Evolutionary conservation across 2,329 filamentous ascomycete genomes (phyloP), one percentile per base, ranked within the genome.

Genomic region (Calonectria fujianensis): DNA sequence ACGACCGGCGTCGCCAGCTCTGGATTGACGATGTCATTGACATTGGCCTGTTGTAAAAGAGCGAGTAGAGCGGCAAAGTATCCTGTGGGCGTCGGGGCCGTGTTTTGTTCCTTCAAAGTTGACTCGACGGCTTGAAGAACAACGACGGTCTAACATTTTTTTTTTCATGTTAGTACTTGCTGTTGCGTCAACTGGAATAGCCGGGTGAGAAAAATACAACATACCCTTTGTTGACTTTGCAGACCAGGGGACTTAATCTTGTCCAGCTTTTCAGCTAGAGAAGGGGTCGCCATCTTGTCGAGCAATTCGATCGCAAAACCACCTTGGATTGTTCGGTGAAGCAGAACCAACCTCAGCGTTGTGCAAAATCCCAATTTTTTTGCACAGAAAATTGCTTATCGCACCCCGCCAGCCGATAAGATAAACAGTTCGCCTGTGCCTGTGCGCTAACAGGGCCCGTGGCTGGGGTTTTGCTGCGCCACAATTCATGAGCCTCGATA

Each of bases 191-290:
- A 63, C 39, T 51, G 8, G 48, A 37, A 32, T 9, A 45, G 32
- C 18, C 57, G 45, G 16, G 65, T 39, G 37, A 48, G 14, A 48
- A 32, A 37, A 61, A n/a, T 31, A 16, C 51, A 75, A 70, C 88
- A 80, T 88, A 97, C 96, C 91, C 96, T 95, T 85, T 98, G 93
- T 87, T 98, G 96, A 85, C 95, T 98, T 86, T 98, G 95, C 82
- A 98, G 92, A 86, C 98, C 98, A 72, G 97, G 97, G 84, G 95
- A 97, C 87, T 97, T 95, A 86, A 98, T 98, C 91, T 97, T 98
- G 88, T 96, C 95, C 85, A 99, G 92, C 89, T 96, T 97, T 89
- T 98, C 96, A 85, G 94, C 93, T 82, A 98, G 83, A 82, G 80
- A 81, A 82, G 78, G 79, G 78, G 89, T 87, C 80, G 87, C 83